These are phyloP conservation scores for Trichosanthes cucumerina DNA, from an alignment of 306 rosid species.

Conservation along the genomic window DNA sequence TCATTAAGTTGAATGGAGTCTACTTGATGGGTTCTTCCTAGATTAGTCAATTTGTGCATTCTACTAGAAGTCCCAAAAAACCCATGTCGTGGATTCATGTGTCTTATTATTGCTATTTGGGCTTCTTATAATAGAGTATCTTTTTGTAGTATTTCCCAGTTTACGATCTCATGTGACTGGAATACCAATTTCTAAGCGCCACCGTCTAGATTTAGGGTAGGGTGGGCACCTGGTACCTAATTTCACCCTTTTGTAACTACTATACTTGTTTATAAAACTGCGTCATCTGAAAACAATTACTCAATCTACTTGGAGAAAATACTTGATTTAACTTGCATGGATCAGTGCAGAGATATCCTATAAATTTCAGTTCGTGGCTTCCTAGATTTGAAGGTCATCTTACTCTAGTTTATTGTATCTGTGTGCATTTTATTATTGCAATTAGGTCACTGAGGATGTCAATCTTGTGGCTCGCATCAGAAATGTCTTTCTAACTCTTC, in stretches of 20 bases:
- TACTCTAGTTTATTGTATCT: not conserved
- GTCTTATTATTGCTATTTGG: not conserved
- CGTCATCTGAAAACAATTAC: not conserved
- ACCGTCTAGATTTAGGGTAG: not conserved
- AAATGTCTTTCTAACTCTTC: constrained; percentile 50
- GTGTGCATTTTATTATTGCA: constrained; percentile 10
- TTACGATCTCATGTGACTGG: not conserved
- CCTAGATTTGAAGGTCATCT: not conserved
- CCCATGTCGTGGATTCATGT: not conserved
- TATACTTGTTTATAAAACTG: not conserved
- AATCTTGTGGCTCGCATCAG: constrained; percentile 46
- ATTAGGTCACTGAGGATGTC: constrained; percentile 73
- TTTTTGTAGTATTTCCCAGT: not conserved
- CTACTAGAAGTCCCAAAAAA: not conserved
- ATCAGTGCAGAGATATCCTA: not conserved
- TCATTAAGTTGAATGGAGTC: not conserved
- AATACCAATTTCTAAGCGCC: not conserved
- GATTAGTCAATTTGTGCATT: not conserved
- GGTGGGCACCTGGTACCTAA: not conserved
- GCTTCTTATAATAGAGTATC: not conserved
- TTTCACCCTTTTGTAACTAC: not conserved
- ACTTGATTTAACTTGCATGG: not conserved
- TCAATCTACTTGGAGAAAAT: not conserved
- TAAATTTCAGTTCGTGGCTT: not conserved
- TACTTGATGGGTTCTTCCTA: not conserved